Evolutionary conservation across 108 stramenopile genomes (phyloP), one percentile per base, ranked within the genome.

Genomic region (Cylindrotheca closterium): DNA sequence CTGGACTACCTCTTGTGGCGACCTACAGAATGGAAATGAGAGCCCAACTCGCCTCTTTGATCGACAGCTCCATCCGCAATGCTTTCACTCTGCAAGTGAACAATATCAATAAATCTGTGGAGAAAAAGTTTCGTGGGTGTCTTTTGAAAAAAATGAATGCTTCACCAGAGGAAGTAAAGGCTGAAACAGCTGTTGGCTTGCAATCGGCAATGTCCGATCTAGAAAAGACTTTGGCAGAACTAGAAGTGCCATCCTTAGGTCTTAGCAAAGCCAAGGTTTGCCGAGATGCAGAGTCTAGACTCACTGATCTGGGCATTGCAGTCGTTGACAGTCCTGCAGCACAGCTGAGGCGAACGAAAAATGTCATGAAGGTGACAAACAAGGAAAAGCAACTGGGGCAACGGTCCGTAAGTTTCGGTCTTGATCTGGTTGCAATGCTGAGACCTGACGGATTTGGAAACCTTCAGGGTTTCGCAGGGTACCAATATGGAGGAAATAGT

Each of bases 401-500:
- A 56, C 78, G 87, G 19, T 76, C 81, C 1, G 60, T 94, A 34
- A 77, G 80, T 61, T 50, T 91, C 29, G 84, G 86, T 23, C 47
- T 94, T 25, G 86, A 89, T 63, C 45, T 94, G 2, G 90, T 94
- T 15, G 85, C 87, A 24, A 83, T 94, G 79, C 73, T 94, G 22
- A 80, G 93, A 33, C 93, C 93, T 19, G 93, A 94, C 75, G 93
- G 93, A 29, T 94, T 83, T 65, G 93, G 93, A 22, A 88, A 75
- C 62, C 64, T 94, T n/a, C 93, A 94, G 68, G 93, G 90, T 8
- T 94, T 85, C 75, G 86, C 83, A 17, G 90, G 90, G 26, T 94
- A 91, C 45, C 79, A 89, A 51, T 51, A 87, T 51, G 88, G 86
- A 3, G 87, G 86, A 42, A 89, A 92, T 61, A 83, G 80, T 60